Evolutionary conservation across 345 rosid species (phyloP), one percentile per base, ranked within the genome.

Genomic region (Toxicodendron radicans): DNA sequence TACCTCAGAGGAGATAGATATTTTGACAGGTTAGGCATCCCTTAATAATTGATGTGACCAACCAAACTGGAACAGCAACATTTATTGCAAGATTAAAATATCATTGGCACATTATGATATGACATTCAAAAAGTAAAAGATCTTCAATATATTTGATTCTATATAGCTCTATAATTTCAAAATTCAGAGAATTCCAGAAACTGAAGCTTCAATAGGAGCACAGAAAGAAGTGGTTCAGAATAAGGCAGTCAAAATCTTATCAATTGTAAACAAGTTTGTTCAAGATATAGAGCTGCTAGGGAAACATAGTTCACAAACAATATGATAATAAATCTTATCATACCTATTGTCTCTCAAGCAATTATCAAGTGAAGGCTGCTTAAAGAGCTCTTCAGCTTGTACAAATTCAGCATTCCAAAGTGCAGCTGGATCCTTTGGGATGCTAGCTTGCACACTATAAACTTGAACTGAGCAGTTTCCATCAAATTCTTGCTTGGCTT

Each of bases 321-420:
- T 51, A 27, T 1, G 7, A 4, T 18, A 13, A n/a, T n/a, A n/a
- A n/a, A n/a, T n/a, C n/a, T n/a, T n/a, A 72, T 17, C 76, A 8
- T 73, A 93, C 99, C 97, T 88, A 85, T 90, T 93, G 74, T 87
- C 94, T 86, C 94, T 91, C 83, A 95, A 88, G 83, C 97, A 95
- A 87, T 95, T 92, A 61, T 85, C 86, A 58, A 69, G 58, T 3
- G 82, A 71, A 18, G 92, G 89, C 89, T 88, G 89, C 80, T 74
- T 81, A 75, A 86, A 91, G 58, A 95, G 92, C 76, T 90, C 94
- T 81, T 91, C 95, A 60, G 99, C 91, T 84, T 95, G 98, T 27
- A 93, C 80, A 86, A 83, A 93, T 86, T 95, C 99, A 62, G 83
- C 24, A 82, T 89, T 95, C 97, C 98, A 91, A 58, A 95, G 85